Evolutionary conservation across 495 filamentous ascomycete species (phyloP).

Genomic region (Penicillium manginii): DNA sequence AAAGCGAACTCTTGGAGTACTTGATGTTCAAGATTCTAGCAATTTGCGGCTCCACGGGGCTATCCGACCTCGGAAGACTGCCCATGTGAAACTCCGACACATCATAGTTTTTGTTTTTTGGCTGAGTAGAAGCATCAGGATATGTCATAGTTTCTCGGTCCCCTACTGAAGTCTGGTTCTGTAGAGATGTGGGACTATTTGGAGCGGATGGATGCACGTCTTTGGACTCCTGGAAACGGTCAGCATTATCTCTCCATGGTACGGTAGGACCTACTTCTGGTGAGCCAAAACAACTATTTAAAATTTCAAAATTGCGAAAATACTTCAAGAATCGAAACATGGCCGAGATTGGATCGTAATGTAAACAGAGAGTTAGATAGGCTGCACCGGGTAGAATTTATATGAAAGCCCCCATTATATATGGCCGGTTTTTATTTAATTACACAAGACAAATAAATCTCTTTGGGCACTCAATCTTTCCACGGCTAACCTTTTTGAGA

Average conservation of each 20-base stretch:
- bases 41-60: neutral
- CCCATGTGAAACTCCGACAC: neutral
- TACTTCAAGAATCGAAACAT: neutral
- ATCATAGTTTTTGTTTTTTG: neutral
- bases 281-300: neutral
- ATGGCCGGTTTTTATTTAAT: too few relatives aligned
- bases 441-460: neutral
- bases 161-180: neutral
- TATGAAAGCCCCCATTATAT: neutral
- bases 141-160: neutral
- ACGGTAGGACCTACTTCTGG: neutral
- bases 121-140: neutral
- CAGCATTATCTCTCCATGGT: neutral
- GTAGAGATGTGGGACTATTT: neutral
- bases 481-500: too few relatives aligned
- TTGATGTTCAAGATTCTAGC: neutral
- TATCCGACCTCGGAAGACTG: neutral
- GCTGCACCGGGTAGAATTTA: neutral
- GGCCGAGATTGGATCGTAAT: neutral
- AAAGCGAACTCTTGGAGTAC: neutral
- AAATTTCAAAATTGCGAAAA: neutral
- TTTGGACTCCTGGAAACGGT: neutral
- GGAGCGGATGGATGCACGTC: neutral
- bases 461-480: neutral
- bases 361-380: neutral